These are phyloP conservation scores for Moesziomyces aphidis DNA, from an alignment of 1,284 basidiomycete genomes.

Conservation along the genomic window DNA sequence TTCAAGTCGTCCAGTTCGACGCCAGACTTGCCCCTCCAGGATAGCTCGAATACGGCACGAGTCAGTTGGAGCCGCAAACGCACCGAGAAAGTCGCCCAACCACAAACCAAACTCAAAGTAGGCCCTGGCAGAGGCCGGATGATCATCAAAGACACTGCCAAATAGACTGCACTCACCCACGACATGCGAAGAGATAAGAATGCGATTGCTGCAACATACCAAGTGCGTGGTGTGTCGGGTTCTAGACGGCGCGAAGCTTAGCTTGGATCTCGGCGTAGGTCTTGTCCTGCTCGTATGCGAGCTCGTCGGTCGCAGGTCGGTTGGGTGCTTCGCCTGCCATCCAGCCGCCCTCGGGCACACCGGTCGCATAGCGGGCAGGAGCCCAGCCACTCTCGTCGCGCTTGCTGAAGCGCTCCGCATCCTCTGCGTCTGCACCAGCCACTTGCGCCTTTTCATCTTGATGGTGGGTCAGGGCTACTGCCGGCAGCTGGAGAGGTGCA, in stretches of 20 bases:
- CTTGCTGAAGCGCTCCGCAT: slow-evolving; percentile 9
- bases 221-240: no score
- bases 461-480: slow-evolving; percentile 13
- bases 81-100: slow-evolving; percentile 27
- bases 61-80: slow-evolving; percentile 42
- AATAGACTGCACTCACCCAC: not conserved
- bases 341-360: slow-evolving; percentile 42
- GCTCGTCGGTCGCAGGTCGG: slow-evolving; percentile 22
- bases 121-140: slow-evolving; percentile 42
- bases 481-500: slow-evolving; percentile 17
- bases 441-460: not conserved
- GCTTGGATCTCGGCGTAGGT: slow-evolving; percentile 48
- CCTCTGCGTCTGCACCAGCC: not conserved
- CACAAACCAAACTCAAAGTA: slow-evolving; percentile 34
- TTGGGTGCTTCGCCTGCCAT: slow-evolving; percentile 40
- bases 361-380: slow-evolving; percentile 46
- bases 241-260: slow-evolving; percentile 12
- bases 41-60: not conserved
- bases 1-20: slow-evolving; percentile 2
- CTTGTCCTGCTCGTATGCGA: slow-evolving; percentile 38
- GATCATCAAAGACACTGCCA: slow-evolving; percentile 17
- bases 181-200: no score
- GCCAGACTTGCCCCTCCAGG: not conserved
- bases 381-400: slow-evolving; percentile 56
- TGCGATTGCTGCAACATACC: no score